phyloP scores from a whole-genome alignment of 306 rosid species.

The Trifolium repens region DNA sequence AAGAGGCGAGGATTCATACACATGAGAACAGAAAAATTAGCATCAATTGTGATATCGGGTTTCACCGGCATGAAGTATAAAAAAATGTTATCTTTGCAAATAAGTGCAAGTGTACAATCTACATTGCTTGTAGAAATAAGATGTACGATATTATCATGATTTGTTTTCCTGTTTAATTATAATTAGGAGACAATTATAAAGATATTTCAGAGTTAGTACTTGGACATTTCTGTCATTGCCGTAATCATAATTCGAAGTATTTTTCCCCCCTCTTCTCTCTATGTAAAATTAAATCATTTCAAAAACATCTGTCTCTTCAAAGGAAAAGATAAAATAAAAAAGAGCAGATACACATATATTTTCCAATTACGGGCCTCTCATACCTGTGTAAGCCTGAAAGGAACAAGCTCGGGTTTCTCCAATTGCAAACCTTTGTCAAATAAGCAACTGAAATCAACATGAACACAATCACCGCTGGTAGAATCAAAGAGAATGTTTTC shows the following conservation, averaged over 20 bases:
- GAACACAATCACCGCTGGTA: constrained; percentile 94
- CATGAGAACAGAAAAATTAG: constrained; percentile 34
- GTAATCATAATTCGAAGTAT: background rate
- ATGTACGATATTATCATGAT: constrained; percentile 10
- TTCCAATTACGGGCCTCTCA: constrained; percentile 39
- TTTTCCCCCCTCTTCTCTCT: background rate
- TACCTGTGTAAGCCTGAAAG: constrained; percentile 97
- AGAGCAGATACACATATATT: constrained; percentile 30
- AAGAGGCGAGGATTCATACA: constrained; percentile 32
- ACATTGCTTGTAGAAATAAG: constrained; percentile 2
- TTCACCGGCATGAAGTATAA: constrained; percentile 22
- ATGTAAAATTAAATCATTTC: background rate
- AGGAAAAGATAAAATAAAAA: constrained; percentile 24
- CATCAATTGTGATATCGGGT: constrained; percentile 5
- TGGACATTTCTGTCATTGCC: background rate
- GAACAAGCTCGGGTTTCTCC: constrained; percentile 99
- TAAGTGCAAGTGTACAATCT: background rate
- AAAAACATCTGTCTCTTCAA: background rate
- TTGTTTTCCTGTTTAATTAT: background rate
- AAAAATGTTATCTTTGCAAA: constrained; percentile 2
- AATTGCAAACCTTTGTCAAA: constrained; percentile 96
- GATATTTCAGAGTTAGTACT: background rate
- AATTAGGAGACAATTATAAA: background rate
- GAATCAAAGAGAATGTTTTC: constrained; percentile 98
- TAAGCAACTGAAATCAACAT: constrained; percentile 97